Evolutionary conservation across 768 basidiomycete species (phyloP).

Genomic region (Piloderma croceum): DNA sequence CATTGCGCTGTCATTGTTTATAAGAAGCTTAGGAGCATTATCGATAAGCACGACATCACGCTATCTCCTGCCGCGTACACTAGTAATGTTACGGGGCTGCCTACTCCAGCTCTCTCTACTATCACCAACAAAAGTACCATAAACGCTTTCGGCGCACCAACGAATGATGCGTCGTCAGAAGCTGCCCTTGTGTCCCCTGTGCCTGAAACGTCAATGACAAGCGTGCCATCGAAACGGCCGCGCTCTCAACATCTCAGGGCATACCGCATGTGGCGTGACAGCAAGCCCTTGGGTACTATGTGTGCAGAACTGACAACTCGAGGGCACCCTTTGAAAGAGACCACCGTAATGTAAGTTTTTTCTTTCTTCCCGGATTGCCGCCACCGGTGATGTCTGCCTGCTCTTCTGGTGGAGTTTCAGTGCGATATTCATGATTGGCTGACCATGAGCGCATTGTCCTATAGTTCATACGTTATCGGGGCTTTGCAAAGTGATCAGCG

Average conservation of each 20-base stretch:
- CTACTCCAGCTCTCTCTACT: too few relatives aligned
- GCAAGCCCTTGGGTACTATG: constrained; percentile 32
- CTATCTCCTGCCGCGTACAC: constrained; percentile 21
- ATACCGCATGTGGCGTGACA: constrained; percentile 40
- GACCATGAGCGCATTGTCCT: background rate
- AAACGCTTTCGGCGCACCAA: too few relatives aligned
- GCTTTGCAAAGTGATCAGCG: constrained; percentile 35
- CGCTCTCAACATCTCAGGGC: constrained; percentile 37
- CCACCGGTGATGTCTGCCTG: background rate
- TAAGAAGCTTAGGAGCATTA: constrained; percentile 29
- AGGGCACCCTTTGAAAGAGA: constrained; percentile 37
- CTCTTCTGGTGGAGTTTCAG: too few relatives aligned
- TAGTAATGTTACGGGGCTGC: constrained; percentile 16
- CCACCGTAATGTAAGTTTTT: constrained; percentile 44
- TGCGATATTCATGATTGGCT: constrained; percentile 3
- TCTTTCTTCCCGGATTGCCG: background rate
- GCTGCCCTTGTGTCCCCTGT: background rate
- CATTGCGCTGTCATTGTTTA: constrained; percentile 43
- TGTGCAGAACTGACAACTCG: constrained; percentile 31
- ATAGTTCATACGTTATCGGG: constrained; percentile 39
- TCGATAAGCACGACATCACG: constrained; percentile 14
- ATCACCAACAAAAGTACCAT: too few relatives aligned
- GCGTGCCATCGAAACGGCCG: constrained; percentile 15
- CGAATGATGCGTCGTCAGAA: too few relatives aligned
- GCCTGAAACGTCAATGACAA: background rate